These are phyloP conservation scores for Platismatia glauca DNA, from an alignment of 495 filamentous ascomycete species.

Conservation along the genomic window DNA sequence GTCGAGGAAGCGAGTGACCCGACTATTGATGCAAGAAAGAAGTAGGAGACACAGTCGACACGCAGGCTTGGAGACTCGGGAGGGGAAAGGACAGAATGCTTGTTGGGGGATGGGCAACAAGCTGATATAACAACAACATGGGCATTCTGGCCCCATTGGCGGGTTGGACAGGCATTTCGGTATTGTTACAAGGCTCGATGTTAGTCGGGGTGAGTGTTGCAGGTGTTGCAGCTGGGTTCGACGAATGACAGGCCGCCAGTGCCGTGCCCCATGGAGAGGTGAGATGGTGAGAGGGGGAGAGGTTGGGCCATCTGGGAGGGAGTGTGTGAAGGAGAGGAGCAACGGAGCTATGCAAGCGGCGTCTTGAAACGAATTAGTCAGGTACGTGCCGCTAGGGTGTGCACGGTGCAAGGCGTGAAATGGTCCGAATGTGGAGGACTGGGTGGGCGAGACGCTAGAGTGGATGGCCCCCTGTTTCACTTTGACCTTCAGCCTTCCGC, in stretches of 20 bases:
- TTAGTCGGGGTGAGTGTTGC: not conserved
- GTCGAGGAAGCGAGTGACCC: conserved; percentile 27
- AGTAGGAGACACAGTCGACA: conserved; percentile 25
- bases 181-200: not conserved
- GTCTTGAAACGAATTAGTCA: conserved; percentile 11
- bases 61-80: conserved; percentile 22
- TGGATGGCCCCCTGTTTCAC: not conserved
- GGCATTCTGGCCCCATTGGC: conserved; percentile 3
- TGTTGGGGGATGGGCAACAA: conserved; percentile 17
- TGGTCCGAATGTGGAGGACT: not conserved
- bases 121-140: conserved; percentile 21
- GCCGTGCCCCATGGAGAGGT: not conserved
- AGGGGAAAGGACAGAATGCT: conserved; percentile 22
- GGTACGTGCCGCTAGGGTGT: not conserved
- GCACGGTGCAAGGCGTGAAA: not conserved
- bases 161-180: not conserved
- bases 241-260: not conserved
- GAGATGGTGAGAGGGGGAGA: not conserved
- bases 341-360: conserved; percentile 6
- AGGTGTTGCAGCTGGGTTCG: not conserved
- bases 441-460: conserved; percentile 5
- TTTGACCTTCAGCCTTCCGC: too few relatives aligned
- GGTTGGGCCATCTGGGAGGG: not conserved
- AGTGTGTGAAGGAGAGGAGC: not conserved
- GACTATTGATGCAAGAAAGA: conserved; percentile 22